Evolutionary conservation across 768 basidiomycete species (phyloP).

Genomic region (Podaxis sp.): DNA sequence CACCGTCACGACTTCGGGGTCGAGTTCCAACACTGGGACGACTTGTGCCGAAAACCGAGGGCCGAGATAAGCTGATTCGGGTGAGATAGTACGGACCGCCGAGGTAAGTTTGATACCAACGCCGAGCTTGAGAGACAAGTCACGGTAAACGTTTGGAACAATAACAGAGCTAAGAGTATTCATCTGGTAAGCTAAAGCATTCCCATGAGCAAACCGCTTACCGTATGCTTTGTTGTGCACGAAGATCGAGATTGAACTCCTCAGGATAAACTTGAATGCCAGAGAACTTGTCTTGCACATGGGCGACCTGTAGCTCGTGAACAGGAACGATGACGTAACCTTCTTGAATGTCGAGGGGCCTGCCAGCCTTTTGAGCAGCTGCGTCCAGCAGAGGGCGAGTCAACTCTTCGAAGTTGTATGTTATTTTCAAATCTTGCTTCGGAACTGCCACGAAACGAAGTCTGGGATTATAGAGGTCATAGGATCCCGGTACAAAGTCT

Average conservation of each 20-base stretch:
- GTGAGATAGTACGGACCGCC: conserved; percentile 59
- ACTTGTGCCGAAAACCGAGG: conserved; percentile 55
- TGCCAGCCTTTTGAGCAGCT: conserved; percentile 38
- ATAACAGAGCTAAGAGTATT: conserved; percentile 46
- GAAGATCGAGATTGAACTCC: conserved; percentile 40
- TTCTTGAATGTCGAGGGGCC: conserved; percentile 31
- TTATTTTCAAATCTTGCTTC: conserved; percentile 40
- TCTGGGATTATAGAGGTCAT: conserved; percentile 48
- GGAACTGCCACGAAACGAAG: conserved; percentile 50
- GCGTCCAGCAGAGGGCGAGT: conserved; percentile 39
- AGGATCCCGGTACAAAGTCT: conserved; percentile 43
- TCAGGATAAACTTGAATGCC: conserved; percentile 43
- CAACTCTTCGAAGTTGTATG: conserved; percentile 49
- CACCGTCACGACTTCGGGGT: conserved; percentile 49
- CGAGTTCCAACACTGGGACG: conserved; percentile 48
- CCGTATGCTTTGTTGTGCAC: conserved; percentile 58
- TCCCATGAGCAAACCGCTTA: conserved; percentile 20
- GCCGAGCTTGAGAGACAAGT: conserved; percentile 53
- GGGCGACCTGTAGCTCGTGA: conserved; percentile 53
- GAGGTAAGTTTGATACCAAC: conserved; percentile 59
- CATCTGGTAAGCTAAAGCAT: background rate
- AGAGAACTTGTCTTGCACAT: conserved; percentile 50
- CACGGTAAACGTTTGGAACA: conserved; percentile 43
- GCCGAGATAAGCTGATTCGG: conserved; percentile 54
- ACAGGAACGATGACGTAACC: conserved; percentile 46